A percentile compares a stretch with the other conserved stretches of the same genome.
These are phyloP conservation scores for Haplosporangium gracile DNA, from an alignment of 192 early-diverging fungal genomes.

Conservation along the genomic window DNA sequence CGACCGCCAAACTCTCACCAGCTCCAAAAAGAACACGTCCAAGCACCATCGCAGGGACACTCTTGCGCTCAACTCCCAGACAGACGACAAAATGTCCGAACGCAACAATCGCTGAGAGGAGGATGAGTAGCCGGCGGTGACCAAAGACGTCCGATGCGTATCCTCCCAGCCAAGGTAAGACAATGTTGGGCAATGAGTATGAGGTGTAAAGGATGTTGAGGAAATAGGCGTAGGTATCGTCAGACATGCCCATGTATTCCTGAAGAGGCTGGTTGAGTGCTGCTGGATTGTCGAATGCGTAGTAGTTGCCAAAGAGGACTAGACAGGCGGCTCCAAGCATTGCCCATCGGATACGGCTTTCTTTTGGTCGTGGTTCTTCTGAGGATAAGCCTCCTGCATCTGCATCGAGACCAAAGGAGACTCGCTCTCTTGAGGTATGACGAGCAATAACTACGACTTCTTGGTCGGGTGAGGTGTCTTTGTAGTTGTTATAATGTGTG, in stretches of 20 bases:
- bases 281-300: constrained; percentile 70
- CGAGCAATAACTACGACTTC: neutral
- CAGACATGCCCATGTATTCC: constrained; percentile 55
- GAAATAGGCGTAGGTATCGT: constrained; percentile 66
- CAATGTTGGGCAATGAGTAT: constrained; percentile 76
- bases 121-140: constrained; percentile 56
- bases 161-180: constrained; percentile 73
- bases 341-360: constrained; percentile 37
- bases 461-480: neutral
- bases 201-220: constrained; percentile 71
- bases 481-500: neutral
- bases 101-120: constrained; percentile 59
- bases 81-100: constrained; percentile 70
- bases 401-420: neutral
- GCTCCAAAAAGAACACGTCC: constrained; percentile 75
- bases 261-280: constrained; percentile 69
- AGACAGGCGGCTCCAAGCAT: constrained; percentile 54
- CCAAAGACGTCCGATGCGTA: constrained; percentile 66
- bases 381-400: neutral
- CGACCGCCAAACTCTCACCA: constrained; percentile 70
- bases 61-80: constrained; percentile 58
- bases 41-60: constrained; percentile 63
- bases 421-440: neutral
- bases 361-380: neutral
- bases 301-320: constrained; percentile 70